These are phyloP conservation scores for Bothriochloa decipiens DNA, from an alignment of 176 grass and related monocot species.

Conservation along the genomic window DNA sequence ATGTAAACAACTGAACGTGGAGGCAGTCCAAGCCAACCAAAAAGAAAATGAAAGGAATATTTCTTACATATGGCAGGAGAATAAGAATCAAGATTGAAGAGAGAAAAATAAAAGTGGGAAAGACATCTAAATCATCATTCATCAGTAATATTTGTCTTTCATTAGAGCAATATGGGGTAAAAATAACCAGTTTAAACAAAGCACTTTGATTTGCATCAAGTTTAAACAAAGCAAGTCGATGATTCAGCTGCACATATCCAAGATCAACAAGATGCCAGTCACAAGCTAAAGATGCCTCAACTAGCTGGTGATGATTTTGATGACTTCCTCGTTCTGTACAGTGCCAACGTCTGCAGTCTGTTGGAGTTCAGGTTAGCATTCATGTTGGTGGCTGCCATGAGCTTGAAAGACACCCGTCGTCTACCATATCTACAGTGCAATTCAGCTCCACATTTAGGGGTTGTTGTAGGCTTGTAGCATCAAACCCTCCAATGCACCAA, in stretches of 20 bases:
- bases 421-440: background rate
- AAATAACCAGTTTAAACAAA: background rate
- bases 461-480: background rate
- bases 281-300: background rate
- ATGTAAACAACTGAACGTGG: background rate
- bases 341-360: background rate
- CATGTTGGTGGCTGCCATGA: background rate
- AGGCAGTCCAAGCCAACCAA: background rate
- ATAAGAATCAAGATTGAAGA: background rate
- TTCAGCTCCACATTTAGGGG: background rate
- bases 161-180: background rate
- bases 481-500: background rate
- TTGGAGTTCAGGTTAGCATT: background rate
- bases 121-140: background rate
- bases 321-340: background rate
- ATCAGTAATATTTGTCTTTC: background rate
- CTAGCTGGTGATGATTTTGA: background rate
- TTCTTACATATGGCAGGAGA: background rate
- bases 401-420: background rate
- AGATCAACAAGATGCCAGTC: background rate
- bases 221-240: background rate
- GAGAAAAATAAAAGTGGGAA: too few species aligned
- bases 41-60: background rate
- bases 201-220: background rate
- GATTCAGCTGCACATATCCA: background rate